Conservation (phyloP, 2,329 filamentous ascomycete genomes). For the Thermochaetoides dissita region DNA sequence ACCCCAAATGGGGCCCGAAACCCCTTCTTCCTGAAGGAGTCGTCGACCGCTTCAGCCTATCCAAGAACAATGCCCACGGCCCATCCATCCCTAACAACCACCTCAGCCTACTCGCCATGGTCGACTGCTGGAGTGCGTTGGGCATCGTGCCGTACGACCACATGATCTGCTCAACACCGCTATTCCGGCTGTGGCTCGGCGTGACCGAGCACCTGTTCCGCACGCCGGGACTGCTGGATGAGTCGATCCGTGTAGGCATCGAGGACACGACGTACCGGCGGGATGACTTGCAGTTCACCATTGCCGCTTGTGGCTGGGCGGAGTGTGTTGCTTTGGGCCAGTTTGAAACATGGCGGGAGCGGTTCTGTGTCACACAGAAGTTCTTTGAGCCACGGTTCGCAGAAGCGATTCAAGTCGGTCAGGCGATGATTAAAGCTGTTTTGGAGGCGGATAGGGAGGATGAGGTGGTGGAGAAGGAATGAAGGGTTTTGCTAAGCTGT, state of each 20-base stretch:
- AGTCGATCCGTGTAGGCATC: constrained; percentile 72
- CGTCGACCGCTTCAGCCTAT: constrained; percentile 77
- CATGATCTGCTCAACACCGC: constrained; percentile 97
- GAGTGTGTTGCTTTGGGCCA: constrained; percentile 84
- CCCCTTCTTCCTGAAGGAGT: constrained; percentile 69
- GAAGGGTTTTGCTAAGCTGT: no score
- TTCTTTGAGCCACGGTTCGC: constrained; percentile 88
- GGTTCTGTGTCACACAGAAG: constrained; percentile 76
- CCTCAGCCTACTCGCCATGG: constrained; percentile 84
- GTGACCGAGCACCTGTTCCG: constrained; percentile 96
- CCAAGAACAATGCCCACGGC: not conserved
- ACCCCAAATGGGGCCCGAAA: constrained; percentile 43
- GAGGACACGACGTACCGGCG: constrained; percentile 85
- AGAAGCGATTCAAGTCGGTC: constrained; percentile 75
- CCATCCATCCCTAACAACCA: constrained; percentile 75
- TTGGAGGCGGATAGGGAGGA: constrained; percentile 46
- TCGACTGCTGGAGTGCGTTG: constrained; percentile 93
- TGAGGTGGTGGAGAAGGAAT: not conserved
- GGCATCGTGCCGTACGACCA: constrained; percentile 95
- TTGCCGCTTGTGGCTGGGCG: constrained; percentile 90
- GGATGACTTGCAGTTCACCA: constrained; percentile 94
- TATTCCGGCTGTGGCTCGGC: constrained; percentile 91
- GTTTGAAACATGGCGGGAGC: constrained; percentile 82
- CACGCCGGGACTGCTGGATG: constrained; percentile 64
- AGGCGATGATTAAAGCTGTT: constrained; percentile 95